These are phyloP conservation scores for Pisolithus orientalis DNA, from an alignment of 768 basidiomycete genomes.

Conservation along the genomic window DNA sequence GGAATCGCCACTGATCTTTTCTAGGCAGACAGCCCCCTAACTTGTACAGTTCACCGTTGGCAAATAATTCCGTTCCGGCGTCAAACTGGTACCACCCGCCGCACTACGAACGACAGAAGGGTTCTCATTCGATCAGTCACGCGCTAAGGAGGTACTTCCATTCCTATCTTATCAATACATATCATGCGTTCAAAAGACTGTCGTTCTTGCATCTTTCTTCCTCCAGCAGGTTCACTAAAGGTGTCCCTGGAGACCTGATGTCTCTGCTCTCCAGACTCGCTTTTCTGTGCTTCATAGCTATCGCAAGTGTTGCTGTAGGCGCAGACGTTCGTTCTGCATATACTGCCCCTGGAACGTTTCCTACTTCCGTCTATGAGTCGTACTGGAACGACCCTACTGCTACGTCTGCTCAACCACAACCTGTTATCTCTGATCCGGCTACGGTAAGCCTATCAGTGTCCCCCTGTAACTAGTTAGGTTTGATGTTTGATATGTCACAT, in stretches of 20 bases:
- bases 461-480: background rate
- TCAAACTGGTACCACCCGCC: too few relatives aligned
- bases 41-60: too few relatives aligned
- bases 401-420: constrained; percentile 64
- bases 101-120: too few relatives aligned
- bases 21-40: too few relatives aligned
- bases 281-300: constrained; percentile 8
- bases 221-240: background rate
- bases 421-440: constrained; percentile 63
- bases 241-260: constrained; percentile 5
- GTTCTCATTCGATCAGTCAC: too few relatives aligned
- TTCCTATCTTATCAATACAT: too few relatives aligned
- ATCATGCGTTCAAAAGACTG: too few relatives aligned
- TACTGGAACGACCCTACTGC: constrained; percentile 69
- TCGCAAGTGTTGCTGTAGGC: constrained; percentile 1
- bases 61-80: too few relatives aligned
- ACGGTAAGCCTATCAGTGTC: constrained; percentile 33
- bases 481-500: background rate
- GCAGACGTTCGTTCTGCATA: constrained; percentile 33
- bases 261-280: constrained; percentile 5
- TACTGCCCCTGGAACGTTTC: constrained; percentile 56
- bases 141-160: too few relatives aligned
- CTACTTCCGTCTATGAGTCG: constrained; percentile 49
- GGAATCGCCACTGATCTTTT: too few relatives aligned
- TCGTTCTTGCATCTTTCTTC: background rate